Conservation (phyloP, 1,284 basidiomycete species). For the Leccinum fallax region DNA sequence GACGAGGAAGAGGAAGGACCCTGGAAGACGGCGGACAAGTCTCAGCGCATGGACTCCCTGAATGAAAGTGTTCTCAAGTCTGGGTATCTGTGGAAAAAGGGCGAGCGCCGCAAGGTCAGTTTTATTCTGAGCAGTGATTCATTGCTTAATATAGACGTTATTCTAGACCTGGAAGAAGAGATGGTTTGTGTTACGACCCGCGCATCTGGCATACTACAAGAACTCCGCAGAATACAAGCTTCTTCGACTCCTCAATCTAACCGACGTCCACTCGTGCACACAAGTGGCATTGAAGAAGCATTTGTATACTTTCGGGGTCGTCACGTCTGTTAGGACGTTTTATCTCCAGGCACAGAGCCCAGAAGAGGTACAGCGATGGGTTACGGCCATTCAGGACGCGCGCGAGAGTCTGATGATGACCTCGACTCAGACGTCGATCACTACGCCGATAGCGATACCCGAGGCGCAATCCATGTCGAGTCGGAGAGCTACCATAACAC, state of each 20-base stretch:
- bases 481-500: conserved; percentile 41
- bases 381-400: conserved; percentile 79
- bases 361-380: conserved; percentile 84
- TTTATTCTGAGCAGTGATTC: conserved; percentile 7
- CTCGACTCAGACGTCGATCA: conserved; percentile 56
- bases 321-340: conserved; percentile 90
- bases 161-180: conserved; percentile 95
- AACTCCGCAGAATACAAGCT: conserved; percentile 92
- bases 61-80: conserved; percentile 84
- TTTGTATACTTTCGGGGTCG: conserved; percentile 88
- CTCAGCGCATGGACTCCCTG: conserved; percentile 44
- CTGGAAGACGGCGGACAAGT: conserved; percentile 55
- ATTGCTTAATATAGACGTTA: conserved; percentile 15
- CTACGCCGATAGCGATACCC: conserved; percentile 51
- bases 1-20: conserved; percentile 68
- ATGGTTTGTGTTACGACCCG: conserved; percentile 95
- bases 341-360: conserved; percentile 83
- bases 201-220: conserved; percentile 97
- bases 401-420: conserved; percentile 65
- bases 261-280: conserved; percentile 90
- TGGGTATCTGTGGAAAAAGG: conserved; percentile 95
- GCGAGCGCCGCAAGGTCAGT: conserved; percentile 91
- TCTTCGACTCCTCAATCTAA: conserved; percentile 86
- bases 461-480: conserved; percentile 38
- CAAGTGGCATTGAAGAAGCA: conserved; percentile 90